A percentile compares a stretch with the other conserved stretches of the same genome.
Conservation (phyloP, 2,329 filamentous ascomycete genomes). For the Alternaria sp. region DNA sequence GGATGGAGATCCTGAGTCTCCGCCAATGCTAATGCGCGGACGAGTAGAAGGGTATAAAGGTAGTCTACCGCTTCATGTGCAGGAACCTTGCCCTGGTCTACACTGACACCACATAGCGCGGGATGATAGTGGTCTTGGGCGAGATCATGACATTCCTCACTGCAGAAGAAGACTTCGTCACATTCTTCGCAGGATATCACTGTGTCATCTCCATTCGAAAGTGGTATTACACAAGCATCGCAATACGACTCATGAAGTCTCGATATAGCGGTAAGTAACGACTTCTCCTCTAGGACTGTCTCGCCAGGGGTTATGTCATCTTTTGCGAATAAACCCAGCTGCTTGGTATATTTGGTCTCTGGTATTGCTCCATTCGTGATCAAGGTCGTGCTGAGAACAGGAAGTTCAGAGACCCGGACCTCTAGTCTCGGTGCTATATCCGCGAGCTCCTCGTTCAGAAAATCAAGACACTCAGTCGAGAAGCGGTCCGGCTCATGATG, state of each 20-base stretch:
- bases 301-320: conserved; percentile 80
- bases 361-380: conserved; percentile 54
- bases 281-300: conserved; percentile 80
- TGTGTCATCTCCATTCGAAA: conserved; percentile 59
- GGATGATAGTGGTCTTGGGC: conserved; percentile 66
- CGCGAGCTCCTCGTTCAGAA: conserved; percentile 75
- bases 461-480: conserved; percentile 63
- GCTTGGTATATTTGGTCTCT: conserved; percentile 68
- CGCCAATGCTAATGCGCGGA: conserved; percentile 68
- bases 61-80: conserved; percentile 66
- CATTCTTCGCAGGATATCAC: conserved; percentile 63
- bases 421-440: conserved; percentile 81
- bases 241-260: conserved; percentile 85
- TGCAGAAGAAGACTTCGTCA: conserved; percentile 68
- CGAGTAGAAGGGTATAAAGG: conserved; percentile 67
- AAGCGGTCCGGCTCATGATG: conserved; percentile 66
- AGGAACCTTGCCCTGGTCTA: conserved; percentile 64
- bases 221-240: conserved; percentile 82
- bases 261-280: conserved; percentile 87
- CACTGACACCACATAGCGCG: conserved; percentile 63
- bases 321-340: conserved; percentile 90
- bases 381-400: conserved; percentile 62
- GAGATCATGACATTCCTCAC: conserved; percentile 62
- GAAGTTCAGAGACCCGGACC: conserved; percentile 77
- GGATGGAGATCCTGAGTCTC: conserved; percentile 66